Percentiles rank a stretch among this genome's conserved stretches.
Evolutionary conservation across 768 basidiomycete species (phyloP).

Genomic region (Floccularia luteovirens): DNA sequence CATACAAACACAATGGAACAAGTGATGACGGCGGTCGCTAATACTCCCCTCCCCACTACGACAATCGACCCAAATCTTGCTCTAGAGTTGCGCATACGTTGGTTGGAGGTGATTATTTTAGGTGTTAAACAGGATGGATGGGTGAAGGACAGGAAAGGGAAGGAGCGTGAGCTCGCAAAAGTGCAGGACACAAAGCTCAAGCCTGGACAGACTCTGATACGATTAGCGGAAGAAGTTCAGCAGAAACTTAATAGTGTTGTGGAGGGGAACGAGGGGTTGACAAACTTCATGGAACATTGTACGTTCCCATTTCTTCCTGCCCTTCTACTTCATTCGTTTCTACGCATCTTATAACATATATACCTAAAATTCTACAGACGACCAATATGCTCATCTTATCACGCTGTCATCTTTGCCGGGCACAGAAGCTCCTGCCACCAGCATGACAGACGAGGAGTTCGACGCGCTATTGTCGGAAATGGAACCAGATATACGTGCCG

Average conservation of each 20-base stretch:
- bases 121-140: constrained; percentile 46
- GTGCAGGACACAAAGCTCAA: too few species aligned
- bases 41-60: too few species aligned
- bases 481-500: constrained; percentile 78
- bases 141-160: constrained; percentile 22
- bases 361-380: constrained; percentile 37
- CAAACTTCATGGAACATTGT: constrained; percentile 73
- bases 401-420: constrained; percentile 55
- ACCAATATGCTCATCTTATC: constrained; percentile 66
- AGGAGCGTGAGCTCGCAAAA: constrained; percentile 27
- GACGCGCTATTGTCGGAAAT: constrained; percentile 70
- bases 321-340: neutral
- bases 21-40: too few species aligned
- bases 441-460: constrained; percentile 61
- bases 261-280: constrained; percentile 62
- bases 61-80: constrained; percentile 61
- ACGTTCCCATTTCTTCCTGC: constrained; percentile 15
- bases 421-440: constrained; percentile 34
- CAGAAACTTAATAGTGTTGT: constrained; percentile 47
- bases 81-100: constrained; percentile 67
- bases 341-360: constrained; percentile 1
- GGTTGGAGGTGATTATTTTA: constrained; percentile 72
- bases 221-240: constrained; percentile 56
- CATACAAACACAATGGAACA: too few species aligned
- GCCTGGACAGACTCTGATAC: constrained; percentile 47